These are phyloP conservation scores for Petunia secreta DNA, from an alignment of 257 asterid genomes.

Conservation along the genomic window DNA sequence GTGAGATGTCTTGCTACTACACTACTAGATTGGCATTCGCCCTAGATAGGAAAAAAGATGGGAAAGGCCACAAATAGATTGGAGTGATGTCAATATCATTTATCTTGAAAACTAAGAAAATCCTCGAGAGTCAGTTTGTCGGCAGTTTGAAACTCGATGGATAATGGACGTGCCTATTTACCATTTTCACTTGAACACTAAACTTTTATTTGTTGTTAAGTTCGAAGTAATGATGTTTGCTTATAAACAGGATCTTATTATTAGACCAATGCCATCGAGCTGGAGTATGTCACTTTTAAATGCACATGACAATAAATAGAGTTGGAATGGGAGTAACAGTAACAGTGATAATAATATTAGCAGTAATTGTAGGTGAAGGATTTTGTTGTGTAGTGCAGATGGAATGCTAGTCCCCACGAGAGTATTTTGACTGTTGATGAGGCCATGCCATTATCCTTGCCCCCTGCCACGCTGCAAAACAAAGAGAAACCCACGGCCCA, in stretches of 20 bases:
- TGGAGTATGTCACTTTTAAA: too few relatives aligned
- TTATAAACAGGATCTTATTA: too few relatives aligned
- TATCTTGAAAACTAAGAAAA: too few relatives aligned
- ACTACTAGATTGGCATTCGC: background rate
- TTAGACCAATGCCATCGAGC: too few relatives aligned
- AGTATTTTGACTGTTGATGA: background rate
- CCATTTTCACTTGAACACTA: too few relatives aligned
- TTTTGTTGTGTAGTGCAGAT: background rate
- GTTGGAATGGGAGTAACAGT: background rate
- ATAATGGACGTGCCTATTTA: too few relatives aligned
- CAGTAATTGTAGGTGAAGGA: background rate
- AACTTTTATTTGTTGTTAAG: too few relatives aligned
- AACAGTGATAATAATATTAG: background rate
- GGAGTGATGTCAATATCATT: background rate
- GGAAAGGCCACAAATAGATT: background rate
- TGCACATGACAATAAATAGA: too few relatives aligned
- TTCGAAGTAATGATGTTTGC: too few relatives aligned
- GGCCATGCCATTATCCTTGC: slow-evolving; percentile 17
- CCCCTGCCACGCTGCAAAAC: slow-evolving; percentile 1
- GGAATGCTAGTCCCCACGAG: background rate
- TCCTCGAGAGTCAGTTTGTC: too few relatives aligned
- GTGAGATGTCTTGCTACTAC: background rate
- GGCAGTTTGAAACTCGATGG: too few relatives aligned
- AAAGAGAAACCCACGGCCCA: background rate
- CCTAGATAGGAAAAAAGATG: background rate